Evolutionary conservation across 129 eudicot genomes (phyloP).

Genomic region (Chrysanthemum seticuspe): DNA sequence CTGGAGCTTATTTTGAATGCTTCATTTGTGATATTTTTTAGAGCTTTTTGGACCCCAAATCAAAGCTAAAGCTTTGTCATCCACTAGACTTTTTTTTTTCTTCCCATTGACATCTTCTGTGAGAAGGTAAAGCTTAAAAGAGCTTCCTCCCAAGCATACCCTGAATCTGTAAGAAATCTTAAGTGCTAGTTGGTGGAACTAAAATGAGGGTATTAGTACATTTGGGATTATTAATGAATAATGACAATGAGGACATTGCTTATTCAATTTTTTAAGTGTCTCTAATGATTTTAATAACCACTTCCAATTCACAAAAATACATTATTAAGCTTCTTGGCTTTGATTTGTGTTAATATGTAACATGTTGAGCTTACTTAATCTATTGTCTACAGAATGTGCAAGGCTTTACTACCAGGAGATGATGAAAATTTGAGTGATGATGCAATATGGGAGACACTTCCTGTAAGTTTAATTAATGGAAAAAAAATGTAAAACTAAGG

Average conservation of each 20-base stretch:
- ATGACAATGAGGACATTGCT: not conserved
- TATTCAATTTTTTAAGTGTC: not conserved
- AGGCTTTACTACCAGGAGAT: constrained; percentile 82
- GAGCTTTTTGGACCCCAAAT: not conserved
- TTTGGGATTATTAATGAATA: not conserved
- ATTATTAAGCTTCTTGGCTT: constrained; percentile 2
- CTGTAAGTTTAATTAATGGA: constrained; percentile 50
- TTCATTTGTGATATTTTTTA: too few species aligned
- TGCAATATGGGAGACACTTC: constrained; percentile 95
- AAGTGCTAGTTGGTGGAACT: not conserved
- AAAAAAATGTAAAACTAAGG: not conserved
- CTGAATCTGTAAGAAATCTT: not conserved
- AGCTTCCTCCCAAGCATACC: not conserved
- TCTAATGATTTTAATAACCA: not conserved
- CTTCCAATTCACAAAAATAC: not conserved
- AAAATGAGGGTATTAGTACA: not conserved
- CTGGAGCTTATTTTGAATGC: too few species aligned
- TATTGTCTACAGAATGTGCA: constrained; percentile 63
- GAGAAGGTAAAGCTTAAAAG: not conserved
- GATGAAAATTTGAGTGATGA: constrained; percentile 78
- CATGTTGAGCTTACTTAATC: not conserved
- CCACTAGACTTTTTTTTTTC: not conserved
- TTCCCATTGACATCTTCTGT: too few species aligned
- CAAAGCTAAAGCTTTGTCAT: not conserved
- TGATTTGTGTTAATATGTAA: constrained; percentile 10